Evolutionary conservation across 352 stramenopile species (phyloP), one percentile per base, ranked within the genome.

Genomic region (Phytophthora fragariae): DNA sequence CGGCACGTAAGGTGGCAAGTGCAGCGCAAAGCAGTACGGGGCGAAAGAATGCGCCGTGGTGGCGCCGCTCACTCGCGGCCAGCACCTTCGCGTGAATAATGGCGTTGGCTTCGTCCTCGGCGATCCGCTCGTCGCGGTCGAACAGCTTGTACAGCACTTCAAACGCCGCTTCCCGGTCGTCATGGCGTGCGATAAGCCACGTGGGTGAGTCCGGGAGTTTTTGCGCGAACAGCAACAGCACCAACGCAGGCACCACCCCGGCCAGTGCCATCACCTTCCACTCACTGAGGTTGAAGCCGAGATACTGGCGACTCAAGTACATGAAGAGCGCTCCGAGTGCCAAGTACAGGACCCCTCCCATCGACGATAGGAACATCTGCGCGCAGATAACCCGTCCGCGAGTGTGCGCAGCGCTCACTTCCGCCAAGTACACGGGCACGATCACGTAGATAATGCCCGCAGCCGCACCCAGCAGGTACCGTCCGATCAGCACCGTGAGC

Each of bases 251-350:
- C 7, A 80, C 37, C 6, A 93, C 62, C 4, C 85, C 83, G 21
- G 77, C 69, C 19, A 92, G 72, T 19, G 87, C 83, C 39, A 94
- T 64, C 31, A 88, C 71, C 58, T 92, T 93, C 87, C 89, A 96
- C 64, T 94, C 89, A 72, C 76, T 88, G n/a, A 96, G 74, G 64
- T 92, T 93, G 71, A 96, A 94, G 44, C 83, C 82, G 9, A 92
- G 61, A 71, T 91, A 94, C 53, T 78, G 69, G 17, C 73, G 88
- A 75, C 85, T 93, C 33, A 92, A 62, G 58, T 82, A 81, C 57
- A 92, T 77, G 59, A 92, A 91, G 15, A 90, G 56, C 29, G 77
- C 83, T 27, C 85, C 83, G 14, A 95, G 64, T 6, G 68, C 73
- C 41, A 93, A 41, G 63, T 93, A 95, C 44, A 57, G 70, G 17